Evolutionary conservation across 2,329 filamentous ascomycete species (phyloP), one percentile per base, ranked within the genome.

Genomic region (Monilinia aucupariae): DNA sequence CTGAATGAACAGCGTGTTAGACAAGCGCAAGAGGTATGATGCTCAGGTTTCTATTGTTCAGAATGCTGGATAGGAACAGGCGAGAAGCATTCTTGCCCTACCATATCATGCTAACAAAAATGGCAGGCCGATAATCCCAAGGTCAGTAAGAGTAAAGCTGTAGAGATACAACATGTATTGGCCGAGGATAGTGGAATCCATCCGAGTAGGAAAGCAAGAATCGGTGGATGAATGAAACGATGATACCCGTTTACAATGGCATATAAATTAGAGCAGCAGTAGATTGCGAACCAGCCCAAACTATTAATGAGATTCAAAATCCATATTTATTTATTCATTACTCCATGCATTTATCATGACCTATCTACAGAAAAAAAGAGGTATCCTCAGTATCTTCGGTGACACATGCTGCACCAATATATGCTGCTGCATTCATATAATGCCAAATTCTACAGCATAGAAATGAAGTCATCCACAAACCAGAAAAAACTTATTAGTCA

Each of bases 1-100:
- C 82, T 97, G 56, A 84, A 90, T 69, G 91, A 86, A 67, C 80
- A 74, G 63, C 66, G 72, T 4, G 41, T 67, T 4, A 66, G 70
- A 15, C 66, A 66, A 39, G 68, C 69, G 63, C 65, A 72, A 47
- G 71, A 71, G 61, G 60, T 58, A 54, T 15, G 52, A 10, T 37
- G 15, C 17, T 30, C 27, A 32, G 2, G 25, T 49, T 25, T 32
- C 13, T 25, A 39, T 49, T 12, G 53, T 5, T 47, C 41, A 43
- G 45, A 32, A 30, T 45, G 8, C 27, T 56, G 39, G 13, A 10
- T n/a, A 12, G 53, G 39, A 51, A 56, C 39, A 22, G 12, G 17
- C 39, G 7, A 45, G 25, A 45, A 30, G 39, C 45, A n/a, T 2
- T 45, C 17, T 45, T 45, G 25, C 25, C 45, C 13, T 25, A n/a